A percentile compares a stretch with the other conserved stretches of the same genome.
Conservation (phyloP, 129 eudicot genomes). For the Flaveria ramosissima region DNA sequence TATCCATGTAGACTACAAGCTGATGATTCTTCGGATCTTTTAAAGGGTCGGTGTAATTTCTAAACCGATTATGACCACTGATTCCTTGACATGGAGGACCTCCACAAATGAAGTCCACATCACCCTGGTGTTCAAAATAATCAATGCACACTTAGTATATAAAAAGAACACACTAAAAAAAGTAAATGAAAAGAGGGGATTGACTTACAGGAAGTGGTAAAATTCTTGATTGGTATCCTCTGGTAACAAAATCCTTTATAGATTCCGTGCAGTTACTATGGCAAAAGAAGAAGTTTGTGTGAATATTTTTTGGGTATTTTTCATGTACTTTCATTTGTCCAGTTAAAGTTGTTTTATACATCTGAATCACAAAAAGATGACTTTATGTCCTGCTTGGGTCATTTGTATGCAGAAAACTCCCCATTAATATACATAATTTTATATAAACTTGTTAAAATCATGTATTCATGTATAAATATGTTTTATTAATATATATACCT, state of each 20-base stretch:
- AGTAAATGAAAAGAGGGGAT: neutral
- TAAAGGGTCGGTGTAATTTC: constrained; percentile 49
- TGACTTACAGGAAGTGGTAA: constrained; percentile 74
- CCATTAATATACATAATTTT: neutral
- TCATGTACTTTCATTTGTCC: neutral
- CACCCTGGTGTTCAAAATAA: constrained; percentile 46
- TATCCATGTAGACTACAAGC: constrained; percentile 71
- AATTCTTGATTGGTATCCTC: constrained; percentile 48
- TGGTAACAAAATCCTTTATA: constrained; percentile 56
- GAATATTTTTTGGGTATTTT: neutral
- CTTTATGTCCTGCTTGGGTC: neutral
- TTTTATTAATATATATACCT: neutral
- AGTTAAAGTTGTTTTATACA: neutral
- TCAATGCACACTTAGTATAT: neutral
- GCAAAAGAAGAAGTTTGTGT: neutral
- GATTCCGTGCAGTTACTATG: constrained; percentile 53
- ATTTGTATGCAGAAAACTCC: neutral
- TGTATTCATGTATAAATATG: neutral
- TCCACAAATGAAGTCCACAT: constrained; percentile 75
- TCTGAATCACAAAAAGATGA: neutral
- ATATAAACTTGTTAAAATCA: neutral
- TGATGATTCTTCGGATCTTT: constrained; percentile 62
- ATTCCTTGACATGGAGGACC: constrained; percentile 95
- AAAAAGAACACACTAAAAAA: neutral
- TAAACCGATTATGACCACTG: constrained; percentile 68